These are phyloP conservation scores for Hanseniaspora pseudoguilliermondii DNA, from an alignment of 805 yeast genomes.

Conservation along the genomic window DNA sequence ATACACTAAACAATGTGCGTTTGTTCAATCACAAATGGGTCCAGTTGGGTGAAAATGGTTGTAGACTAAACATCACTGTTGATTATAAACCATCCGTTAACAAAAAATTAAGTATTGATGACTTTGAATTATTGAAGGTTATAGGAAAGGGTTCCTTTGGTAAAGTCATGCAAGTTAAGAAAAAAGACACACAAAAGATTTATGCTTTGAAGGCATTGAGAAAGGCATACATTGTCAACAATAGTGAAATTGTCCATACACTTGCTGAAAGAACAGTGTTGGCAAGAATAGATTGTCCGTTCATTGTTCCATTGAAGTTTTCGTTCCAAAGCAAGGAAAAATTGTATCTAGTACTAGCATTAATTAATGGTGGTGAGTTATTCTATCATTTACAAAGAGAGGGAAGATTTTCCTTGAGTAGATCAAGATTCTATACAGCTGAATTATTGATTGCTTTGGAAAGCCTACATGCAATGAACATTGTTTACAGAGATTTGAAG, in stretches of 20 bases:
- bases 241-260: conserved; percentile 92
- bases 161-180: conserved; percentile 95
- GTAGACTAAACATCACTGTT: conserved; percentile 45
- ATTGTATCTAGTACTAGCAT: conserved; percentile 75
- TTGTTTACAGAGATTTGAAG: conserved; percentile 87
- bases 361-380: conserved; percentile 93
- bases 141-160: conserved; percentile 98
- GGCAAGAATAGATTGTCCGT: conserved; percentile 86
- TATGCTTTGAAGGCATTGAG: conserved; percentile 90
- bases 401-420: conserved; percentile 74
- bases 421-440: conserved; percentile 88
- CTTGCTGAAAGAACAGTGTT: conserved; percentile 91
- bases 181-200: conserved; percentile 86
- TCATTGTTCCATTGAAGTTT: conserved; percentile 90
- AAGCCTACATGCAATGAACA: conserved; percentile 78
- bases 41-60: conserved; percentile 27
- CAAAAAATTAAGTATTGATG: conserved; percentile 70
- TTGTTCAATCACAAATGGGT: conserved; percentile 55
- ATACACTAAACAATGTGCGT: conserved; percentile 40
- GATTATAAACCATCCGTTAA: conserved; percentile 57
- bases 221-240: conserved; percentile 85
- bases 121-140: conserved; percentile 84
- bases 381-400: conserved; percentile 88
- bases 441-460: conserved; percentile 89
- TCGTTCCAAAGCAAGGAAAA: conserved; percentile 96